Base-by-base conservation (phyloP, 2,329 filamentous ascomycete genomes). In the Rhynchosporium agropyri region DNA sequence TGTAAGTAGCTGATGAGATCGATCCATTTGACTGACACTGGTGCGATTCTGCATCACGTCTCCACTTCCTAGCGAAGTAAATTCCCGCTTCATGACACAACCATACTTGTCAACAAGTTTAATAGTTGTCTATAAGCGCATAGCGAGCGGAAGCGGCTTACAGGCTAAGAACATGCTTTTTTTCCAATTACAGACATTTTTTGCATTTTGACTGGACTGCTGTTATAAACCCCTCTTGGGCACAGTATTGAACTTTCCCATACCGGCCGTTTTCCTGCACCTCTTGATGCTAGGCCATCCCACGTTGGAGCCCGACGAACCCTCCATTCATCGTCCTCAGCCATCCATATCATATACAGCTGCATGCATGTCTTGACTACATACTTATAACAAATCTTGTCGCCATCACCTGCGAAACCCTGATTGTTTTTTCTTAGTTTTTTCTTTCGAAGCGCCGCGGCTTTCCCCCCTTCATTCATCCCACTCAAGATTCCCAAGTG, bases 241-340 rank as follows among this genome's bases (percentile, higher is more conserved):
- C 20, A 45, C 29, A 9, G 15, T 31, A 33, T 42, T 20, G 7
- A 20, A n/a, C 20, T 28, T 36, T 15, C n/a, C 48, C 53, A 8
- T 42, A 42, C 53, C 38, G 53, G 28, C 15, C 53, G 36, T 56
- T 12, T 55, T 42, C 26, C 43, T 46, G n/a, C n/a, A 20, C 43
- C 43, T 46, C 43, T 46, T 20, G 15, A 8, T 6, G 9, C 43
- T 7, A 46, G 2, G 33, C 33, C 33, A 26, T 45, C 53, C 53
- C 36, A 45, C 53, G 53, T 43, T 57, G 54, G 33, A 57, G 40
- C 54, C 54, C 54, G 33, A 57, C 40, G 54, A 57, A 45, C 40
- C 38, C 43, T 46, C 38, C 40, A 13, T 33, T 33, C 38, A 45
- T 33, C 38, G 26, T 26, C 29, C 29, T 12, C 28, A 36, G 33